These are phyloP conservation scores for Yarrowia sp. DNA, from an alignment of 805 yeast genomes.

Conservation along the genomic window DNA sequence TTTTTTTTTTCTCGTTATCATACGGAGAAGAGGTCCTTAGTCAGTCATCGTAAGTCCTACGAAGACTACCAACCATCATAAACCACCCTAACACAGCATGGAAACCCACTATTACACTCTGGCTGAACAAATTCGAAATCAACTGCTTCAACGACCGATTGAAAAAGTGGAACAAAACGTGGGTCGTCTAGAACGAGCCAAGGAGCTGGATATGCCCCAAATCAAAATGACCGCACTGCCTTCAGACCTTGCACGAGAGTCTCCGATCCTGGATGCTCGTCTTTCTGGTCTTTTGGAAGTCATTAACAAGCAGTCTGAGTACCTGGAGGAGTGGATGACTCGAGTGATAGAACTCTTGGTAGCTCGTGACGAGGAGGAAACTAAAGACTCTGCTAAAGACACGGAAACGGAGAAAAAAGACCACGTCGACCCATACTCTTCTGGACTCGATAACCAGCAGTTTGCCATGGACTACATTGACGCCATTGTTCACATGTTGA, in stretches of 20 bases:
- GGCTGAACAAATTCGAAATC: neutral
- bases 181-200: neutral
- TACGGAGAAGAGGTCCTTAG: too few species aligned
- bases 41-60: too few species aligned
- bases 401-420: neutral
- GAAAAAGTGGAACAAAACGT: neutral
- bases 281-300: neutral
- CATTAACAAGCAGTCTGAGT: neutral
- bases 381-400: neutral
- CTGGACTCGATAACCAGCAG: constrained; percentile 11
- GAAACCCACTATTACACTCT: neutral
- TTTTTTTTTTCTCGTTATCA: too few species aligned
- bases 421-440: neutral
- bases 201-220: neutral
- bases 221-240: neutral
- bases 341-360: neutral
- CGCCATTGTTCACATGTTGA: neutral
- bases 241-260: neutral
- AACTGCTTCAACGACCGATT: neutral
- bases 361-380: neutral
- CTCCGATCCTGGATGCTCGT: neutral
- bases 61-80: too few species aligned
- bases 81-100: neutral
- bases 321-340: neutral
- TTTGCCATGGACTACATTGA: neutral